Evolutionary conservation across 1,284 basidiomycete genomes (phyloP).

Genomic region (Phlebopus sp.): DNA sequence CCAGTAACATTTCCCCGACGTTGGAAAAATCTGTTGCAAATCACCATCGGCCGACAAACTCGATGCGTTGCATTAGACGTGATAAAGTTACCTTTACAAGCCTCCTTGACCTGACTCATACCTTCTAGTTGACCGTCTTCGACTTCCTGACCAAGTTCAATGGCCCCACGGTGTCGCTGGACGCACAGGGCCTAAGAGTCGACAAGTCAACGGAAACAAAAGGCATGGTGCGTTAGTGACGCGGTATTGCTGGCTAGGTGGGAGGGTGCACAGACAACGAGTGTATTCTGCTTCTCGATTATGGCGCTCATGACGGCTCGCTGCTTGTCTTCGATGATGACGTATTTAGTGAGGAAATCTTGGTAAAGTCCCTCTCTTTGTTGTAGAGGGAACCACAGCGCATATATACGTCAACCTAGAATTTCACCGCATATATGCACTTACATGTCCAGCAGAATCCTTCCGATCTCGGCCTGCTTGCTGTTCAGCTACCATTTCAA

Average conservation of each 20-base stretch:
- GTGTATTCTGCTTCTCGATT: constrained; percentile 20
- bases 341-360: constrained; percentile 26
- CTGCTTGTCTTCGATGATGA: constrained; percentile 25
- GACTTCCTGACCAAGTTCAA: constrained; percentile 19
- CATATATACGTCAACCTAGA: background rate
- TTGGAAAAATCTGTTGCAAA: no score
- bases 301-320: constrained; percentile 30
- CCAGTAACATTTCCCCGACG: no score
- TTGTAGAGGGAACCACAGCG: background rate
- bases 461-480: constrained; percentile 19
- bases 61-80: no score
- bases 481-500: constrained; percentile 16
- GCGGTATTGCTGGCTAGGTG: background rate
- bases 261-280: constrained; percentile 21
- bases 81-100: constrained; percentile 20
- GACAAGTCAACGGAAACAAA: background rate
- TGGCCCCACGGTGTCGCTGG: constrained; percentile 24
- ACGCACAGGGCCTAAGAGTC: constrained; percentile 24
- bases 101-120: constrained; percentile 18
- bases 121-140: constrained; percentile 27
- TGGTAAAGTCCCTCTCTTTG: constrained; percentile 25
- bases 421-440: constrained; percentile 13
- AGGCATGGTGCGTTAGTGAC: background rate
- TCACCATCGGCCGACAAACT: no score
- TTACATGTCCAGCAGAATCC: constrained; percentile 27